Conservation (phyloP, 495 filamentous ascomycete genomes). For the Letharia columbiana region DNA sequence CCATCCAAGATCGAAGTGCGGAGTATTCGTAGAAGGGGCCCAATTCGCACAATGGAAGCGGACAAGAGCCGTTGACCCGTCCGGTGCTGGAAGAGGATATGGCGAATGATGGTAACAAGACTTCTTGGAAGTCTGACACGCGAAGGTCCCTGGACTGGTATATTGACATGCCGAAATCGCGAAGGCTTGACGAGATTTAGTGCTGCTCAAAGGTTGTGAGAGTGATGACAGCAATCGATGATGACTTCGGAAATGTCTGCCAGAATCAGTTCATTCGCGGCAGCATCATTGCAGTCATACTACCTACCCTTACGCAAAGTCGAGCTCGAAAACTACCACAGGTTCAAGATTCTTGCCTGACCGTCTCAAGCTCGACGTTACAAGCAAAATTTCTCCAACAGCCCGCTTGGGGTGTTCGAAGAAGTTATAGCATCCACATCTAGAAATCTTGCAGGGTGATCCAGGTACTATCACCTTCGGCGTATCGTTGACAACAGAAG, state of each 20-base stretch:
- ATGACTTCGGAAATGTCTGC: slow-evolving; percentile 39
- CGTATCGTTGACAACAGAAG: slow-evolving; percentile 61
- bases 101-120: too few species aligned
- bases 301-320: slow-evolving; percentile 40
- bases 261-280: slow-evolving; percentile 58
- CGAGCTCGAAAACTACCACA: slow-evolving; percentile 41
- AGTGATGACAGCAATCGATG: too few species aligned
- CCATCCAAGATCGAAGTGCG: too few species aligned
- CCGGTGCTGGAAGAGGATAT: too few species aligned
- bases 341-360: slow-evolving; percentile 40
- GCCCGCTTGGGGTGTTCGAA: slow-evolving; percentile 26
- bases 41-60: too few species aligned
- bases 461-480: slow-evolving; percentile 44
- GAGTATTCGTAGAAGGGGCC: too few species aligned
- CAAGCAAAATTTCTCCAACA: slow-evolving; percentile 50
- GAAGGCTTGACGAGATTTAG: too few species aligned
- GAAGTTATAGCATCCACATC: slow-evolving; percentile 35
- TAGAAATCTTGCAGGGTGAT: slow-evolving; percentile 42
- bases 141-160: too few species aligned
- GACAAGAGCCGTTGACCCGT: too few species aligned
- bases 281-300: slow-evolving; percentile 31
- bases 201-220: too few species aligned
- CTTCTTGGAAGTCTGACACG: too few species aligned
- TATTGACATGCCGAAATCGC: too few species aligned
- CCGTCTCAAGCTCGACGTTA: slow-evolving; percentile 14